Percentiles rank a stretch among this genome's conserved stretches.
Conservation (phyloP, 2,329 filamentous ascomycete genomes). For the Colletotrichum truncatum region DNA sequence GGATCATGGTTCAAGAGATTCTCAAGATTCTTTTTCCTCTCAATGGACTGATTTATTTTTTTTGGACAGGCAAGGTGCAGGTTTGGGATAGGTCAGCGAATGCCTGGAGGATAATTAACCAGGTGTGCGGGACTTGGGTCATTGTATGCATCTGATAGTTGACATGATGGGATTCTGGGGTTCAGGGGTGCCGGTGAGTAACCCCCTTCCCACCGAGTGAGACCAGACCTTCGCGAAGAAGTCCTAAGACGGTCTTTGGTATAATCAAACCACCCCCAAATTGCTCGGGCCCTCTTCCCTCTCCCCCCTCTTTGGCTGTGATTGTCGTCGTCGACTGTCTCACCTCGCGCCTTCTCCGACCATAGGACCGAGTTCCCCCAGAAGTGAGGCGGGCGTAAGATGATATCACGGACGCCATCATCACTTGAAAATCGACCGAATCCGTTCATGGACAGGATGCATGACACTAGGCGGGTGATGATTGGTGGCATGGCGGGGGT, state of each 20-base stretch:
- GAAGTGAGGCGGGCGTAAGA: constrained; percentile 28
- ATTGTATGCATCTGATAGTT: not conserved
- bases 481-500: constrained; percentile 15
- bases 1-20: constrained; percentile 1
- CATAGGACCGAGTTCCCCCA: constrained; percentile 5
- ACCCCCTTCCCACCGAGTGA: too few species aligned
- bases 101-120: not conserved
- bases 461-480: constrained; percentile 19
- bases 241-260: not conserved
- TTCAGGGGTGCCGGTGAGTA: too few species aligned
- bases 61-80: not conserved
- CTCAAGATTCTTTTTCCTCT: constrained; percentile 9
- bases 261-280: too few species aligned
- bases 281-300: too few species aligned
- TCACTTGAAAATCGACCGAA: not conserved
- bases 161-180: not conserved
- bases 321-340: constrained; percentile 14
- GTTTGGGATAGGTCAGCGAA: not conserved
- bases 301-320: not conserved
- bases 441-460: constrained; percentile 16
- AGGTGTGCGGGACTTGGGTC: not conserved
- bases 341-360: not conserved
- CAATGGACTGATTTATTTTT: not conserved
- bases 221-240: constrained; percentile 1
- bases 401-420: constrained; percentile 29